Evolutionary conservation across 2,329 filamentous ascomycete species (phyloP).

Genomic region (Colletotrichum filicis): DNA sequence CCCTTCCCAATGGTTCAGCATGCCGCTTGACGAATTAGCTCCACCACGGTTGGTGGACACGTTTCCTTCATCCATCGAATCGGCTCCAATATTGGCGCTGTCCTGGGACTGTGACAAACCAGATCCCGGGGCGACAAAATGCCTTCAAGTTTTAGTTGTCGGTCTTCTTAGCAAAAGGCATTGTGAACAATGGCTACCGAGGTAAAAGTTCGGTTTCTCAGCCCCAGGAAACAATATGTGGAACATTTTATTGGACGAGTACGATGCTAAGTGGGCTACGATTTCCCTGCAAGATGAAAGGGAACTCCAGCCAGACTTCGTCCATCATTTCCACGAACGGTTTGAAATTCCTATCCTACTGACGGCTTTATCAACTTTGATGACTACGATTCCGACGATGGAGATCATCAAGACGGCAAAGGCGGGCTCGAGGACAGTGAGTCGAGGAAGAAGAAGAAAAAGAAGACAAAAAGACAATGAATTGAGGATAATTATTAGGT

Average conservation of each 20-base stretch:
- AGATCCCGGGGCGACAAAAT: neutral
- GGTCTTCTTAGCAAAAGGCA: neutral
- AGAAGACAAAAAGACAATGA: no score
- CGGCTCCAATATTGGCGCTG: neutral
- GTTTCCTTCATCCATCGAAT: neutral
- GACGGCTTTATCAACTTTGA: no score
- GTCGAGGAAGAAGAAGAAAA: no score
- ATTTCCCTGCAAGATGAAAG: neutral
- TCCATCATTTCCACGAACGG: neutral
- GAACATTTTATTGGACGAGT: neutral
- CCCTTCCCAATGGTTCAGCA: no score
- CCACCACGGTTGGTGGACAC: neutral
- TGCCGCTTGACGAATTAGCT: neutral
- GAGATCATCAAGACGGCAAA: no score
- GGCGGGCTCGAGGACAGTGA: no score
- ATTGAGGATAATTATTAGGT: no score
- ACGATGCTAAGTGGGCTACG: neutral
- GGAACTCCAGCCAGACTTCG: neutral
- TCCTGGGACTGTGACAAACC: no score
- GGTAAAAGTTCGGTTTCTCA: neutral
- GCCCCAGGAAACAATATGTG: neutral
- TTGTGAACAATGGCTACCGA: neutral
- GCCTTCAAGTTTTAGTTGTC: neutral
- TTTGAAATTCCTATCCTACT: no score
- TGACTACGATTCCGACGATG: no score